Evolutionary conservation across 805 yeast species (phyloP).

Genomic region (Barnettozyma pratensis): DNA sequence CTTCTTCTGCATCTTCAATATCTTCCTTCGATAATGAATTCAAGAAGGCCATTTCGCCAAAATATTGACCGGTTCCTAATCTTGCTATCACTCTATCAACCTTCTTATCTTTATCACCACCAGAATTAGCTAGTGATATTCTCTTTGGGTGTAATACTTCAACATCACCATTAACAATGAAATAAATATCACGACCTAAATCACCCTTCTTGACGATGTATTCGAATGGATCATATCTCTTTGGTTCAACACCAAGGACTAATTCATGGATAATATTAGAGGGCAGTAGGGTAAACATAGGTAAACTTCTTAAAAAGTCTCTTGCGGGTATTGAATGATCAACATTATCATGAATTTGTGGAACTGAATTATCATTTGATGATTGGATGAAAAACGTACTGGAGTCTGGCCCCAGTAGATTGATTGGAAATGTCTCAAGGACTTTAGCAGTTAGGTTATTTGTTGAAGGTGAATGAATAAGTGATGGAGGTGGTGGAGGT

Average conservation of each 20-base stretch:
- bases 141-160: conserved; percentile 49
- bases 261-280: conserved; percentile 55
- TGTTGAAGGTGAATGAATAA: not conserved
- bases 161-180: conserved; percentile 63
- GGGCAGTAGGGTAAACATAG: conserved; percentile 55
- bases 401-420: not conserved
- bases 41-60: conserved; percentile 75
- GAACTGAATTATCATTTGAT: conserved; percentile 4
- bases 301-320: conserved; percentile 51
- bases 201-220: conserved; percentile 57
- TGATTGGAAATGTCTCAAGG: not conserved
- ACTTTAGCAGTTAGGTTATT: not conserved
- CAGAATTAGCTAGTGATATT: conserved; percentile 19
- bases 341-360: conserved; percentile 33
- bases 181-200: conserved; percentile 57
- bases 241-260: conserved; percentile 59
- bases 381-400: not conserved
- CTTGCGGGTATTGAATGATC: conserved; percentile 54
- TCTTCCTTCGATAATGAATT: conserved; percentile 33
- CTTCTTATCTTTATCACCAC: conserved; percentile 15
- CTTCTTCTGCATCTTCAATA: not conserved
- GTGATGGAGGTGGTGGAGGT: conserved; percentile 5
- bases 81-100: conserved; percentile 48
- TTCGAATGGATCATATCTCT: conserved; percentile 49
- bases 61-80: conserved; percentile 57